Conservation (phyloP, 768 basidiomycete genomes). For the Hebeloma cylindrosporum region DNA sequence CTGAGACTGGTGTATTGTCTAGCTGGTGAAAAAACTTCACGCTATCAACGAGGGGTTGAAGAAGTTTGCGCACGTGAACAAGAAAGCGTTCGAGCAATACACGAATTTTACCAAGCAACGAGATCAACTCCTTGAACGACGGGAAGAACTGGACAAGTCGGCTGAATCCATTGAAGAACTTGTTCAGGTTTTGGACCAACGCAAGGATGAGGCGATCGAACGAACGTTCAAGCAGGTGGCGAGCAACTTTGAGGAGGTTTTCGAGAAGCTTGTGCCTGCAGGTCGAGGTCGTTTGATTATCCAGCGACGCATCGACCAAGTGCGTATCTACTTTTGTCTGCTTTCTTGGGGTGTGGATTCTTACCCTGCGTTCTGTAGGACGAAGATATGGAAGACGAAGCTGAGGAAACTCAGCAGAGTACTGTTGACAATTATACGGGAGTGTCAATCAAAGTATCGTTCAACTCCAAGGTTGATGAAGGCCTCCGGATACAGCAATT, state of each 20-base stretch:
- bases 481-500: slow-evolving; percentile 95
- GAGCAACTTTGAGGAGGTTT: slow-evolving; percentile 95
- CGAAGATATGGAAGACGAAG: slow-evolving; percentile 72
- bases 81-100: slow-evolving; percentile 99
- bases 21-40: slow-evolving; percentile 95
- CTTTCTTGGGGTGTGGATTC: not conserved
- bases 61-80: slow-evolving; percentile 98
- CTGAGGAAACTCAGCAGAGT: slow-evolving; percentile 70
- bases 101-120: slow-evolving; percentile 97
- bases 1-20: not conserved
- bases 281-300: slow-evolving; percentile 92
- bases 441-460: slow-evolving; percentile 96
- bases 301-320: slow-evolving; percentile 86
- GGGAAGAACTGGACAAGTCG: slow-evolving; percentile 90
- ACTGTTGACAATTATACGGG: slow-evolving; percentile 94
- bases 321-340: slow-evolving; percentile 25
- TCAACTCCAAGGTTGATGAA: slow-evolving; percentile 98
- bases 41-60: slow-evolving; percentile 89
- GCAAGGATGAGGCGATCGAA: slow-evolving; percentile 99
- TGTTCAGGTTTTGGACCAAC: slow-evolving; percentile 89
- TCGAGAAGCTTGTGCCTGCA: slow-evolving; percentile 93
- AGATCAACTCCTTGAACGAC: slow-evolving; percentile 81
- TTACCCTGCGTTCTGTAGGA: slow-evolving; percentile 44
- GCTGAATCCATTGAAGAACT: slow-evolving; percentile 89
- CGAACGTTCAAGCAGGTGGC: slow-evolving; percentile 98